Evolutionary conservation across 495 filamentous ascomycete species (phyloP).

Genomic region (Pyrenopolyporus hunteri): DNA sequence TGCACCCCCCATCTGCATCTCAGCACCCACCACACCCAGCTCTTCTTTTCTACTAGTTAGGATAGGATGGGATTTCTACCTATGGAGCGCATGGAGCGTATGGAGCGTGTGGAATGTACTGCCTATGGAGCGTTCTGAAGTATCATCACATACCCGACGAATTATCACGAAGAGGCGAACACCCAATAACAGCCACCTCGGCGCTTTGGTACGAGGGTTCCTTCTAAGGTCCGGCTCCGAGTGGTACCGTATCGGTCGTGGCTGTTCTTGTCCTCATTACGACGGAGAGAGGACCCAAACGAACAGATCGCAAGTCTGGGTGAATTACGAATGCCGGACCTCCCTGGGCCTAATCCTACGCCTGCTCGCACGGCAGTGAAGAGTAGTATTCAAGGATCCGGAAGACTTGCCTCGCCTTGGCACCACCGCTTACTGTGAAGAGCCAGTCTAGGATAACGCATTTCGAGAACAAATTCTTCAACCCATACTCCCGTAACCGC

Average conservation of each 20-base stretch:
- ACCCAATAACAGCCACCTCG: slow-evolving; percentile 10
- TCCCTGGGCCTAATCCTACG: slow-evolving; percentile 10
- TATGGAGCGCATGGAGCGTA: neutral
- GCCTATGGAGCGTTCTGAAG: too few relatives aligned
- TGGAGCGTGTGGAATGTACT: too few relatives aligned
- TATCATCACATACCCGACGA: slow-evolving; percentile 22
- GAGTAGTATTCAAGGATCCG: slow-evolving; percentile 31
- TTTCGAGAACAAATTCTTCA: slow-evolving; percentile 6
- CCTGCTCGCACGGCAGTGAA: slow-evolving; percentile 30
- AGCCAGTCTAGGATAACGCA: slow-evolving; percentile 1
- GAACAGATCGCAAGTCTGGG: slow-evolving; percentile 1
- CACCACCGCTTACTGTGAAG: slow-evolving; percentile 40
- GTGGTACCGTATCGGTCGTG: slow-evolving; percentile 17
- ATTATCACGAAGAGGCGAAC: slow-evolving; percentile 10
- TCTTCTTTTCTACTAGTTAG: neutral
- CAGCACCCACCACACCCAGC: slow-evolving; percentile 9
- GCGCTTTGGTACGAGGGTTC: neutral
- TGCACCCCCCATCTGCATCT: slow-evolving; percentile 32
- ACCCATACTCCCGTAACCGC: slow-evolving; percentile 2
- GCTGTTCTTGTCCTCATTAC: slow-evolving; percentile 43
- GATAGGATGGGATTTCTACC: neutral
- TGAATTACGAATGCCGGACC: slow-evolving; percentile 3
- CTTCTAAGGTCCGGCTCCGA: slow-evolving; percentile 1
- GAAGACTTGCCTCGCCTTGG: slow-evolving; percentile 37
- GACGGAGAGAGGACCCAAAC: slow-evolving; percentile 49